Percentiles rank a stretch among this genome's conserved stretches.
phyloP scores from a whole-genome alignment of 306 rosid species.

The Casuarina cunninghamiana region DNA sequence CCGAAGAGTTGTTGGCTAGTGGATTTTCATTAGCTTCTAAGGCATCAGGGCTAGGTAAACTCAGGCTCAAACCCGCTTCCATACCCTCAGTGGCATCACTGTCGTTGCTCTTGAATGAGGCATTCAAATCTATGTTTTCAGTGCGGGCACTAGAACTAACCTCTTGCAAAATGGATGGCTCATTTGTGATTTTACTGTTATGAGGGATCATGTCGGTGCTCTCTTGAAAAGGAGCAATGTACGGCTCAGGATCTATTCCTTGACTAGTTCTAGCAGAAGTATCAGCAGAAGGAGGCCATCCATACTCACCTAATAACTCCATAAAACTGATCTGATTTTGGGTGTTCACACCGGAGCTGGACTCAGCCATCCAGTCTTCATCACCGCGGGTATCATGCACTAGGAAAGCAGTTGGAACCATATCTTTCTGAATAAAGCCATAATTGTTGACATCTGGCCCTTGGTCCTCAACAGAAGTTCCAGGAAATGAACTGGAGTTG shows the following conservation, averaged over 20 bases:
- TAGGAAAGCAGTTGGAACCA: background rate
- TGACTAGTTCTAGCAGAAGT: background rate
- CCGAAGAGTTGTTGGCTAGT: conserved; percentile 3
- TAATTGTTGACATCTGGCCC: background rate
- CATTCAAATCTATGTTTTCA: conserved; percentile 5
- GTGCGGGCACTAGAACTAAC: background rate
- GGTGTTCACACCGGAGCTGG: background rate
- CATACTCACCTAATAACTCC: background rate
- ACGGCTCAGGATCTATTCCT: conserved; percentile 1
- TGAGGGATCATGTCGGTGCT: background rate
- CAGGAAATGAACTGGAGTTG: background rate
- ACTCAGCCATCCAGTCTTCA: conserved; percentile 11
- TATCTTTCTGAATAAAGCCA: background rate
- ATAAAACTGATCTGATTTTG: background rate
- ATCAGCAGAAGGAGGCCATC: background rate
- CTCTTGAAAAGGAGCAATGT: conserved; percentile 1
- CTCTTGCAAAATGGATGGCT: background rate
- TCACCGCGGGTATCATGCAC: background rate
- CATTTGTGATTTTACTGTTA: background rate
- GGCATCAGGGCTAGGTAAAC: background rate
- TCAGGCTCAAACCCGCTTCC: conserved; percentile 5
- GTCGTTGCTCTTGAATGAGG: background rate
- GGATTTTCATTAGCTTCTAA: conserved; percentile 10
- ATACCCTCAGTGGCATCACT: background rate
- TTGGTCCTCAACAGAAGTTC: background rate